Percentiles rank a stretch among this genome's conserved stretches.
Conservation (phyloP, 768 basidiomycete genomes). For the Lactarius sanguifluus region DNA sequence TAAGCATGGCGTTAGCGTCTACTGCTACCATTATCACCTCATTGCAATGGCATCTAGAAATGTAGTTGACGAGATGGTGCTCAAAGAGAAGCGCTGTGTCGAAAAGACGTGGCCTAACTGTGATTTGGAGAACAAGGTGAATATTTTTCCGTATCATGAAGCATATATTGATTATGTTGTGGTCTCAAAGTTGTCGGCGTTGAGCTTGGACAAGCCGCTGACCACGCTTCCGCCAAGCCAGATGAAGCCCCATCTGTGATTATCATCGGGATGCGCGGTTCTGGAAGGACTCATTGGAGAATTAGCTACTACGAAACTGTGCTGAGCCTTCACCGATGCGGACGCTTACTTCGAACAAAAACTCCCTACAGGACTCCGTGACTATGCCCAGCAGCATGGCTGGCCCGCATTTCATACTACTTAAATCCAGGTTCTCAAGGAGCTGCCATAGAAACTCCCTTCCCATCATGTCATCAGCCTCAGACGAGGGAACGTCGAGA, state of each 20-base stretch:
- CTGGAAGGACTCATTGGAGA: constrained; percentile 87
- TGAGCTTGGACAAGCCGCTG: constrained; percentile 53
- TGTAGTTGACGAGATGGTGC: constrained; percentile 67
- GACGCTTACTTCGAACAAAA: constrained; percentile 74
- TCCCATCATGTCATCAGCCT: constrained; percentile 78
- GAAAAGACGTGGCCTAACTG: constrained; percentile 99
- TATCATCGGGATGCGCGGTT: constrained; percentile 94
- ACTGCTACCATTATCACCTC: constrained; percentile 98
- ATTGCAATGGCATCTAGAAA: constrained; percentile 97
- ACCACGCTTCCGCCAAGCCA: constrained; percentile 43
- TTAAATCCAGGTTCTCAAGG: constrained; percentile 67
- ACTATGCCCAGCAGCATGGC: constrained; percentile 78
- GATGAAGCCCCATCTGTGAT: constrained; percentile 45
- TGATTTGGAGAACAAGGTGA: constrained; percentile 90
- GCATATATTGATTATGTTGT: constrained; percentile 16
- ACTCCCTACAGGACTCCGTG: constrained; percentile 58
- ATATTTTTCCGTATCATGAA: constrained; percentile 22
- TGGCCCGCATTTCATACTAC: constrained; percentile 89
- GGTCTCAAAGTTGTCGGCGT: constrained; percentile 86
- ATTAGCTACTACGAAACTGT: constrained; percentile 69
- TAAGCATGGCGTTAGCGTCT: constrained; percentile 68
- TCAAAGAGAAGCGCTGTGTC: constrained; percentile 96
- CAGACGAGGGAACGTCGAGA: constrained; percentile 94
- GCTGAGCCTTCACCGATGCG: constrained; percentile 79
- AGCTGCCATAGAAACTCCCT: constrained; percentile 59